Evolutionary conservation across 1,284 basidiomycete genomes (phyloP).

Genomic region (Cryptococcus floricola): DNA sequence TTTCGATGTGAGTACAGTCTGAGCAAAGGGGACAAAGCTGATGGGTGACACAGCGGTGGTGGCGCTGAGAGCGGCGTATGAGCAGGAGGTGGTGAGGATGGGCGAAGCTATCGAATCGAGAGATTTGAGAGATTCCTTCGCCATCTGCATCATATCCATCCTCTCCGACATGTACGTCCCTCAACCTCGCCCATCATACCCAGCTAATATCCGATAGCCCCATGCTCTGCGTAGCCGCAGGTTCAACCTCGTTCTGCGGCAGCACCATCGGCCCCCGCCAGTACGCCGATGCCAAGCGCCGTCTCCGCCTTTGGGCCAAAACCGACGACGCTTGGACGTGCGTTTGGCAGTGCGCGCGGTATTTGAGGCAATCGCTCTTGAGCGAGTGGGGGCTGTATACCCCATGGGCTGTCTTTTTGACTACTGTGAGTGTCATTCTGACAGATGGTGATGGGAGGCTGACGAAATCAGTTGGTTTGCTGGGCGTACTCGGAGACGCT

Average conservation of each 20-base stretch:
- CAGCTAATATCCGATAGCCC: constrained; percentile 17
- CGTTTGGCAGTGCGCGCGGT: constrained; percentile 41
- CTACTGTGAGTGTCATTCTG: constrained; percentile 24
- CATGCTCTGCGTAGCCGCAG: constrained; percentile 41
- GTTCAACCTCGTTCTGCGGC: constrained; percentile 33
- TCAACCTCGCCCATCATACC: not conserved
- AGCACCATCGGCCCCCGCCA: constrained; percentile 32
- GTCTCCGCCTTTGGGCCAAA: constrained; percentile 35
- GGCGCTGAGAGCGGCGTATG: constrained; percentile 33
- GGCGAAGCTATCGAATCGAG: constrained; percentile 24
- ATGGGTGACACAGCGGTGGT: constrained; percentile 26
- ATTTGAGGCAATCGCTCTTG: constrained; percentile 32
- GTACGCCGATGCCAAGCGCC: constrained; percentile 32
- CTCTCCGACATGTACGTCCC: constrained; percentile 36
- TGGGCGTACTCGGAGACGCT: constrained; percentile 24
- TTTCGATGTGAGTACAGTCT: constrained; percentile 24
- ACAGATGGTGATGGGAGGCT: not conserved
- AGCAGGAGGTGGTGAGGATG: constrained; percentile 19
- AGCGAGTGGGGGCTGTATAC: constrained; percentile 40
- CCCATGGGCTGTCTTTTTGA: constrained; percentile 37
- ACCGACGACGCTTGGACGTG: constrained; percentile 43
- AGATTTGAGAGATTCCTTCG: constrained; percentile 38
- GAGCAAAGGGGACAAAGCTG: not conserved
- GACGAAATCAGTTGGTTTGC: constrained; percentile 22
- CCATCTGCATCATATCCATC: constrained; percentile 38